Conservation (phyloP, 257 asterid genomes). For the Ehretia macrophylla region DNA sequence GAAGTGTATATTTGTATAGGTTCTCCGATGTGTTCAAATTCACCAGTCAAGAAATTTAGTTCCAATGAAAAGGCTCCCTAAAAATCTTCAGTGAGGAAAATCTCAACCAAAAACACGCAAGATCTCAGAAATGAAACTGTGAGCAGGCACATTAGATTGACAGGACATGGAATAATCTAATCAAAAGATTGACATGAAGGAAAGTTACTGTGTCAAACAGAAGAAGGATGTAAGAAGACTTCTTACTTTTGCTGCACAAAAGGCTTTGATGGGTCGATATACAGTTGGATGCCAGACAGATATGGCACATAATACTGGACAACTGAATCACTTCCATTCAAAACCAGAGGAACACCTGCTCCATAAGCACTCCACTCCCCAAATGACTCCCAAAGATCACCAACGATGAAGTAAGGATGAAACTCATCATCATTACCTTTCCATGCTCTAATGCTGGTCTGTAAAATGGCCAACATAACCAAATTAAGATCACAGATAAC, state of each 20-base stretch:
- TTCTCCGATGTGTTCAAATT: no score
- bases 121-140: neutral
- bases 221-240: neutral
- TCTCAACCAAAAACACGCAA: neutral
- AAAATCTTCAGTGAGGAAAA: neutral
- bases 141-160: neutral
- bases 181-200: neutral
- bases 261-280: constrained; percentile 46
- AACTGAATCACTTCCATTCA: constrained; percentile 66
- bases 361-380: constrained; percentile 98
- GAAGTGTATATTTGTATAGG: no score
- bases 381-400: constrained; percentile 94
- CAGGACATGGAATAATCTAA: neutral
- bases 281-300: constrained; percentile 84
- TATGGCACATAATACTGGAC: constrained; percentile 88
- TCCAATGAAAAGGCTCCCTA: neutral
- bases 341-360: constrained; percentile 81
- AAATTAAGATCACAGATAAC: neutral
- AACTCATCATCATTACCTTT: constrained; percentile 43
- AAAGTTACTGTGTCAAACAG: neutral
- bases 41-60: neutral
- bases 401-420: constrained; percentile 54
- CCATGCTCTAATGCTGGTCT: constrained; percentile 28
- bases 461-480: neutral
- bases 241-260: constrained; percentile 42